These are phyloP conservation scores for Fusarium decemcellulare DNA, from an alignment of 2,329 filamentous ascomycete species.

Conservation along the genomic window DNA sequence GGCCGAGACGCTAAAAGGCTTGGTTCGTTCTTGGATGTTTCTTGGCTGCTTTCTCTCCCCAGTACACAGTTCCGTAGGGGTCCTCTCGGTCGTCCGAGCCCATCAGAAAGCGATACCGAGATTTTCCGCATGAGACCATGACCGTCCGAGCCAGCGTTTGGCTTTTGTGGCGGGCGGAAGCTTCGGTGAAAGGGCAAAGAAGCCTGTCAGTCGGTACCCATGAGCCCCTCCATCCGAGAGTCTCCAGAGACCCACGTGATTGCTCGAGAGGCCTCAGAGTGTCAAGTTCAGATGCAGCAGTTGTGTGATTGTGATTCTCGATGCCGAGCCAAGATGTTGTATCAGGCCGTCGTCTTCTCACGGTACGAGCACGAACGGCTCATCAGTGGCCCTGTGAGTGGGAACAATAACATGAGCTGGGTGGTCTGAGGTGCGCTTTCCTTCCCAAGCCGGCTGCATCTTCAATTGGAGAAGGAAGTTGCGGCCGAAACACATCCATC, in stretches of 20 bases:
- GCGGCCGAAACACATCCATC: slow-evolving; percentile 13
- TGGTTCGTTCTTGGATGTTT: slow-evolving; percentile 27
- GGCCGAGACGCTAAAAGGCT: slow-evolving; percentile 44
- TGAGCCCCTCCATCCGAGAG: slow-evolving; percentile 27
- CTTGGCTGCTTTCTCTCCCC: slow-evolving; percentile 24
- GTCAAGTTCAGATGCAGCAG: slow-evolving; percentile 6
- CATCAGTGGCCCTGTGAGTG: background rate
- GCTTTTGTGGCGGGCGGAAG: slow-evolving; percentile 13
- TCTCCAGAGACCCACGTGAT: slow-evolving; percentile 41
- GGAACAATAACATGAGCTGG: slow-evolving; percentile 8
- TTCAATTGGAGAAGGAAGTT: slow-evolving; percentile 19
- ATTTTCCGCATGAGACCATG: slow-evolving; percentile 30
- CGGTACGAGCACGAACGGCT: background rate
- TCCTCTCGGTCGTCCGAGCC: slow-evolving; percentile 30
- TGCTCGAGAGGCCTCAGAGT: slow-evolving; percentile 32
- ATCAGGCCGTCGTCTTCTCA: background rate
- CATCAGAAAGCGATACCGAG: slow-evolving; percentile 18
- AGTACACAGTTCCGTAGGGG: slow-evolving; percentile 19
- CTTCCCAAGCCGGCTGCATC: slow-evolving; percentile 31
- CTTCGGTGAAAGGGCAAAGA: slow-evolving; percentile 12
- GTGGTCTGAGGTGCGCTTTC: slow-evolving; percentile 26
- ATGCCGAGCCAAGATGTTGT: slow-evolving; percentile 25
- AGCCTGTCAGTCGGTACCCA: slow-evolving; percentile 15
- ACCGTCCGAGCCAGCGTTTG: slow-evolving; percentile 22
- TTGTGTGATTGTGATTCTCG: slow-evolving; percentile 25